These are phyloP conservation scores for Lachnellula cervina DNA, from an alignment of 2,329 filamentous ascomycete species.

Conservation along the genomic window DNA sequence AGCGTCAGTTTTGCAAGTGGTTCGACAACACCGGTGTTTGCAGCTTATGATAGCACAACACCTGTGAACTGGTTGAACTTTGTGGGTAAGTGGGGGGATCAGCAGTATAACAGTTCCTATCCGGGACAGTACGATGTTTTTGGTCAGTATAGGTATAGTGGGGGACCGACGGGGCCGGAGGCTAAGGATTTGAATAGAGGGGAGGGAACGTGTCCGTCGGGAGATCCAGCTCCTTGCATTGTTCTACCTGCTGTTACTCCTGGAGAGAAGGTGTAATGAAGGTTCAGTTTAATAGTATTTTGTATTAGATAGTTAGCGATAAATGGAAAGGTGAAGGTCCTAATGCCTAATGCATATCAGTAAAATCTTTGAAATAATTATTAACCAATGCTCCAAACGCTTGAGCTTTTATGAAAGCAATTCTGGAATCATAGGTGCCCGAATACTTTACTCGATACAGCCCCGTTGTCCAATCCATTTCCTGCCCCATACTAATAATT, in stretches of 20 bases:
- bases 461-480: no score
- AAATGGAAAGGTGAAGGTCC: no score
- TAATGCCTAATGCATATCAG: no score
- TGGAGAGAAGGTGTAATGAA: not conserved
- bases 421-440: no score
- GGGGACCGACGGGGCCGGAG: constrained; percentile 53
- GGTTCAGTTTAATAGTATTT: no score
- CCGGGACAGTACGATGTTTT: constrained; percentile 38
- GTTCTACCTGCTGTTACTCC: not conserved
- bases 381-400: no score
- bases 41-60: constrained; percentile 52
- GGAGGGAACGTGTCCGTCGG: not conserved
- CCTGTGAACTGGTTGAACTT: constrained; percentile 64
- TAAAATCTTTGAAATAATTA: no score
- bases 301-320: no score
- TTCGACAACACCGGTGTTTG: constrained; percentile 21
- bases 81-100: constrained; percentile 38
- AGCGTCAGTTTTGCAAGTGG: constrained; percentile 36
- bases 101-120: constrained; percentile 39
- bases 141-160: constrained; percentile 40
- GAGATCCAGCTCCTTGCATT: not conserved
- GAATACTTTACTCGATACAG: no score
- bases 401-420: no score
- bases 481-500: no score
- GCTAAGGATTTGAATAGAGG: constrained; percentile 47